Evolutionary conservation across 768 basidiomycete genomes (phyloP).

Genomic region (Hortiboletus flavorubellus): DNA sequence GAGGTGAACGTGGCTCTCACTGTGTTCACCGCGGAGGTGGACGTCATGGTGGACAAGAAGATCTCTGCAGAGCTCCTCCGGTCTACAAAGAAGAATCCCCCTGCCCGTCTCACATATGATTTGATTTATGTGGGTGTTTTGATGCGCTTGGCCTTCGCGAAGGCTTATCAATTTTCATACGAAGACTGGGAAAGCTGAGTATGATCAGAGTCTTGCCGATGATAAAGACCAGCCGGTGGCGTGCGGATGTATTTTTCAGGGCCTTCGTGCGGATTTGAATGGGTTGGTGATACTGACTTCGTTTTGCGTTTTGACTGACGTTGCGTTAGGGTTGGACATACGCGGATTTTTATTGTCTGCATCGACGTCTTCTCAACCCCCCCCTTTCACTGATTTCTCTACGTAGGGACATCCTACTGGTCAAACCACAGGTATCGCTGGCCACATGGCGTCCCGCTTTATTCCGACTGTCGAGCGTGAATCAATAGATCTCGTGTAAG

Average conservation of each 20-base stretch:
- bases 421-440: slow-evolving; percentile 84
- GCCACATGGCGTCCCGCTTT: slow-evolving; percentile 75
- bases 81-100: slow-evolving; percentile 94
- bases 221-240: slow-evolving; percentile 54
- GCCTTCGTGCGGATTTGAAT: slow-evolving; percentile 81
- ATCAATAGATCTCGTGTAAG: slow-evolving; percentile 83
- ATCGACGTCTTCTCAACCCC: background rate
- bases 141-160: background rate
- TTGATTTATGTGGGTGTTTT: slow-evolving; percentile 60
- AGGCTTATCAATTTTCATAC: slow-evolving; percentile 1
- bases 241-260: slow-evolving; percentile 82
- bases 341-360: slow-evolving; percentile 53
- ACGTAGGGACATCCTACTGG: slow-evolving; percentile 81
- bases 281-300: slow-evolving; percentile 45
- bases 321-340: slow-evolving; percentile 5
- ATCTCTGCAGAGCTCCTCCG: slow-evolving; percentile 72
- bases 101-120: slow-evolving; percentile 67
- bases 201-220: slow-evolving; percentile 68
- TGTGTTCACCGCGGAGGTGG: slow-evolving; percentile 41
- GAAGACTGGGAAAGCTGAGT: slow-evolving; percentile 80
- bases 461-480: slow-evolving; percentile 97
- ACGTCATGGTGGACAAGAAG: slow-evolving; percentile 63
- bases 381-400: slow-evolving; percentile 1
- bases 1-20: slow-evolving; percentile 29
- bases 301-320: background rate